Evolutionary conservation across 2,329 filamentous ascomycete species (phyloP), one percentile per base, ranked within the genome.

Genomic region (Fusarium succisae): DNA sequence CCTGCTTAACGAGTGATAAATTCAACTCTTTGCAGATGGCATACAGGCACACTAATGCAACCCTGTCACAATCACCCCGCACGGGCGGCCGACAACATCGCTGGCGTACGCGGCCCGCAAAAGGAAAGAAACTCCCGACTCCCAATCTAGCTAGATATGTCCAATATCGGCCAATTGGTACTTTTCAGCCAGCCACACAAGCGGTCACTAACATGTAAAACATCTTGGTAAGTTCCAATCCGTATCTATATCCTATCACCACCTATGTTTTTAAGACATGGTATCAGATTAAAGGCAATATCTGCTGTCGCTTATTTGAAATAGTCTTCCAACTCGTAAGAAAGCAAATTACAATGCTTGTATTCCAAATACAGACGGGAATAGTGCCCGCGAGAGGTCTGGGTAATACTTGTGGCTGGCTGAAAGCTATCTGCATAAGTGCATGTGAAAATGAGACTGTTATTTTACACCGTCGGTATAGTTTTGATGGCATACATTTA

Each of bases 341-440:
- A 45, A 26, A 18, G 11, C 24, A 45, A 45, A 45, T 45, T 7
- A 20, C 7, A 8, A 26, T 13, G 24, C 43, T 26, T 26, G 3
- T 4, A 13, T 45, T 13, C 5, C 11, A 45, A 11, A 3, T 18
- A 17, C 7, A 5, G 17, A 12, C 0, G 1, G 11, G 12, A 18
- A 15, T 13, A 10, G 17, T 8, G 11, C 8, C 24, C 8, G 24
- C 17, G 1, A 45, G 11, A 45, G 5, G 43, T 26, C 5, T 44
- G 1, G 15, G 12, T 22, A 11, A 22, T 22, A 6, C 22, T 24
- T n/a, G 15, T 11, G 22, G 22, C 39, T 43, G 22, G 39, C 39
- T 43, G 22, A n/a, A 43, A 43, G 8, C 22, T 43, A 20, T 22
- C 20, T 39, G 13, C 13, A 14, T 32, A 32, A 44, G 15, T 14